Evolutionary conservation across 1,284 basidiomycete species (phyloP).

Genomic region (Pseudomicrostroma phylloplanum): DNA sequence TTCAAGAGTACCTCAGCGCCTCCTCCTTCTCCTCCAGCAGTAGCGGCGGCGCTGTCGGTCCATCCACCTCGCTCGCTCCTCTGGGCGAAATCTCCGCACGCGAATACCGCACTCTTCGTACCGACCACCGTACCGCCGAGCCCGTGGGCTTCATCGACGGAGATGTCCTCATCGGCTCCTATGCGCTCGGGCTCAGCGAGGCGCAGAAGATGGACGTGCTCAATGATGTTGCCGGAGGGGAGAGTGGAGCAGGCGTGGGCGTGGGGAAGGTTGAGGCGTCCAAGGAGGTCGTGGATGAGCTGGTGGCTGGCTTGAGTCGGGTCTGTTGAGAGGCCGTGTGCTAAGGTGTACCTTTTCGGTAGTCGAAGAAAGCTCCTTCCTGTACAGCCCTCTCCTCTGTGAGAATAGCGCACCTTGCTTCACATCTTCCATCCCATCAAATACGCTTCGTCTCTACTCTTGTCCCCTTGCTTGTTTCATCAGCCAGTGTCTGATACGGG

Average conservation of each 20-base stretch:
- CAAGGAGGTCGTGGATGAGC: neutral
- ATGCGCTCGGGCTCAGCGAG: neutral
- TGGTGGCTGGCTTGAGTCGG: conserved; percentile 6
- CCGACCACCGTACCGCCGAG: conserved; percentile 40
- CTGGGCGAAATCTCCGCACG: conserved; percentile 18
- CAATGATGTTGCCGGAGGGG: neutral
- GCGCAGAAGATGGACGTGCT: neutral
- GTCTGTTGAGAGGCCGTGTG: neutral
- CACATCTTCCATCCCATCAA: no score
- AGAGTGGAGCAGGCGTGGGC: neutral
- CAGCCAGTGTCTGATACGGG: no score
- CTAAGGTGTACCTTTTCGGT: no score
- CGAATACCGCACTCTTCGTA: conserved; percentile 43
- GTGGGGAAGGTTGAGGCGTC: neutral
- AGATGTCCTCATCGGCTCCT: conserved; percentile 28
- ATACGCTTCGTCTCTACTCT: no score
- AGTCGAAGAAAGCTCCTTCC: no score
- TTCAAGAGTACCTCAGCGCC: conserved; percentile 19
- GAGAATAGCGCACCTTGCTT: no score
- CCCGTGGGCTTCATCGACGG: conserved; percentile 37
- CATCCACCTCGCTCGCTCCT: neutral
- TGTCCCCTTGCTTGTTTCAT: no score
- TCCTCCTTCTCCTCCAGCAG: neutral
- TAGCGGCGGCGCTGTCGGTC: neutral
- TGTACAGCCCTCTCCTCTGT: no score